Evolutionary conservation across 2,329 filamentous ascomycete species (phyloP).

Genomic region (Claviceps quebecensis): DNA sequence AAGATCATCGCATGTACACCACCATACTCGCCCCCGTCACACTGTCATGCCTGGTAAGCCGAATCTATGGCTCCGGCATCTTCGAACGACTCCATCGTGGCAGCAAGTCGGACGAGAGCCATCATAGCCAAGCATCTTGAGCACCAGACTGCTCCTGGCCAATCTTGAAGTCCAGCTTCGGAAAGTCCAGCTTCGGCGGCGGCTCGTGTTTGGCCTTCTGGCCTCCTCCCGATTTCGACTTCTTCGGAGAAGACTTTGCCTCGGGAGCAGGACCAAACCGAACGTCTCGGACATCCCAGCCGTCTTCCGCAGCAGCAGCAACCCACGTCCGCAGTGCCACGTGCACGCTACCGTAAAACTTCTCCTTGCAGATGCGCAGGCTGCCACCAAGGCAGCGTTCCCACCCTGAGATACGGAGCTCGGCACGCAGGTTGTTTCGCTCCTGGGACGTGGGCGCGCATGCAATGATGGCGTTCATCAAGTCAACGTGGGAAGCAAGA

Average conservation of each 20-base stretch:
- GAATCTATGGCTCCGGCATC: too few species aligned
- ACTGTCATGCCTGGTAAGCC: background rate
- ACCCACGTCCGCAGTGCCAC: slow-evolving; percentile 84
- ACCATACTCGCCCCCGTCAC: too few species aligned
- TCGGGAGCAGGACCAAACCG: slow-evolving; percentile 49
- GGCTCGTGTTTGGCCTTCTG: slow-evolving; percentile 36
- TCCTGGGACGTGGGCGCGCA: slow-evolving; percentile 55
- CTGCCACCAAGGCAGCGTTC: slow-evolving; percentile 80
- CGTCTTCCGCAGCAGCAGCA: slow-evolving; percentile 71
- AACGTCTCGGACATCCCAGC: slow-evolving; percentile 73
- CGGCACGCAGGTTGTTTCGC: slow-evolving; percentile 64
- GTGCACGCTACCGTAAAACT: slow-evolving; percentile 89
- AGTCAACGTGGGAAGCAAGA: slow-evolving; percentile 78
- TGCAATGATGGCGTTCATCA: slow-evolving; percentile 81
- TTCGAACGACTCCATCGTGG: background rate
- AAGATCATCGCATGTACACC: too few species aligned
- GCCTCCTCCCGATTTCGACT: slow-evolving; percentile 16
- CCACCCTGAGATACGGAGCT: slow-evolving; percentile 73
- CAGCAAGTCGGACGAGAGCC: background rate
- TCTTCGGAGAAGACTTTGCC: slow-evolving; percentile 16
- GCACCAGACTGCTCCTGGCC: slow-evolving; percentile 17
- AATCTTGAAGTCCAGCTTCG: slow-evolving; percentile 37
- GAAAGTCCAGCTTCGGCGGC: slow-evolving; percentile 48
- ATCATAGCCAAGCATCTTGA: slow-evolving; percentile 19
- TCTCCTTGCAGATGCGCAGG: slow-evolving; percentile 87